Evolutionary conservation across 2,329 filamentous ascomycete species (phyloP).

Genomic region (Tolypocladium paradoxum): DNA sequence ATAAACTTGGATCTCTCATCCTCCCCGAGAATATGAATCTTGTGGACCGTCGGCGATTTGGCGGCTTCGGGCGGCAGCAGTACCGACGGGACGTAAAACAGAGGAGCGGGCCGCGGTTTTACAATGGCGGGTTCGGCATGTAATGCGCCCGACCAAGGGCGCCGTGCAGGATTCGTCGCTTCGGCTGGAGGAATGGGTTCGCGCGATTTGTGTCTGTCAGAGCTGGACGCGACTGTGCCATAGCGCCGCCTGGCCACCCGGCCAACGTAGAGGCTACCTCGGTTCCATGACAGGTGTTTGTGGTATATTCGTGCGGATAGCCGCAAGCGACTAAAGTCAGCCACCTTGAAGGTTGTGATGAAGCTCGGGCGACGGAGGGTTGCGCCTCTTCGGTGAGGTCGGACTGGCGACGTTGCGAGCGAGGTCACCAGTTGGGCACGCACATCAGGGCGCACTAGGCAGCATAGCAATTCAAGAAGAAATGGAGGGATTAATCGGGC

Average conservation of each 20-base stretch:
- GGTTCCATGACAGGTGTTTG: constrained; percentile 25
- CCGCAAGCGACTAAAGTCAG: constrained; percentile 28
- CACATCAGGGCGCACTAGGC: neutral
- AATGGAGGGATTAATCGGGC: neutral
- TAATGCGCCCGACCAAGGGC: constrained; percentile 12
- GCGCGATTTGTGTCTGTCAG: constrained; percentile 11
- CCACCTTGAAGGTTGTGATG: constrained; percentile 19
- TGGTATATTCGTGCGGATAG: constrained; percentile 31
- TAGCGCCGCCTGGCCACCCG: constrained; percentile 26
- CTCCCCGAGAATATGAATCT: constrained; percentile 30
- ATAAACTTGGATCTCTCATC: constrained; percentile 30
- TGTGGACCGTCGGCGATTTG: constrained; percentile 22
- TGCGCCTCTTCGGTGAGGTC: neutral
- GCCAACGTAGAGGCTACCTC: constrained; percentile 25
- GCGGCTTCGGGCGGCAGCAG: constrained; percentile 21
- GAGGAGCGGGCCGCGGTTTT: constrained; percentile 4
- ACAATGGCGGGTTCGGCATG: constrained; percentile 6
- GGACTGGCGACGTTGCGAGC: neutral
- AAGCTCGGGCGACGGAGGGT: neutral
- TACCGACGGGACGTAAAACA: constrained; percentile 25
- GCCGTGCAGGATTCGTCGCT: constrained; percentile 6
- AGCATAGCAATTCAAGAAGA: neutral
- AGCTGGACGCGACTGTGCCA: constrained; percentile 15
- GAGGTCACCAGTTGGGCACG: neutral
- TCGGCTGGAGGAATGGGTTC: constrained; percentile 11